phyloP scores from a whole-genome alignment of 352 stramenopile genomes.

The Phytopythium oedochilum region DNA sequence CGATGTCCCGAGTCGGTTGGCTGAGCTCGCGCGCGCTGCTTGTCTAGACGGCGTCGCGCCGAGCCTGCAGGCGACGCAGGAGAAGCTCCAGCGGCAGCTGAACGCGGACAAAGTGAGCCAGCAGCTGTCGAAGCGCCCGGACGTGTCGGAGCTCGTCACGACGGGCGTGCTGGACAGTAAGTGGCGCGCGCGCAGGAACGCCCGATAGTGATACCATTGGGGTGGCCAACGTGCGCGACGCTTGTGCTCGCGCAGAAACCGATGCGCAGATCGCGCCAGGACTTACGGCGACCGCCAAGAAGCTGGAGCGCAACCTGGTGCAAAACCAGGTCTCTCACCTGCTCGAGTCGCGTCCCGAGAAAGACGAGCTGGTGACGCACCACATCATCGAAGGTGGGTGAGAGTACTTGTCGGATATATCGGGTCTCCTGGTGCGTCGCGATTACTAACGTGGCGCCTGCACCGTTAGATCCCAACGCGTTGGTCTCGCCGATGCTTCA shows the following conservation, averaged over 20 bases:
- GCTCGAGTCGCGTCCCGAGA: conserved; percentile 69
- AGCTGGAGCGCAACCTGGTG: conserved; percentile 70
- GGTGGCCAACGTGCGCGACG: neutral
- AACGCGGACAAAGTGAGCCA: conserved; percentile 72
- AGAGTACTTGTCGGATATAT: too few relatives aligned
- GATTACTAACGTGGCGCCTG: neutral
- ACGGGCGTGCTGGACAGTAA: conserved; percentile 56
- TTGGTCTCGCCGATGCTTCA: conserved; percentile 60
- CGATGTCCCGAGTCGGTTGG: too few relatives aligned
- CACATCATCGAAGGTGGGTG: conserved; percentile 60
- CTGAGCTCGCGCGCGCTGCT: neutral
- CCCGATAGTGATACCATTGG: neutral
- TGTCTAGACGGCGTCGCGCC: conserved; percentile 50
- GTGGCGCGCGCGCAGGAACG: conserved; percentile 1
- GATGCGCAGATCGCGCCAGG: conserved; percentile 54
- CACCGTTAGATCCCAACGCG: conserved; percentile 27
- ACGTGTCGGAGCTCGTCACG: conserved; percentile 45
- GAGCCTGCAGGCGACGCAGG: conserved; percentile 75
- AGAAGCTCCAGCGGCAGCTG: conserved; percentile 69
- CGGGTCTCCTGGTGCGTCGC: too few relatives aligned
- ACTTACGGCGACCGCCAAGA: conserved; percentile 69
- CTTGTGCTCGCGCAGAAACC: conserved; percentile 21
- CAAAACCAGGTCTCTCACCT: conserved; percentile 81
- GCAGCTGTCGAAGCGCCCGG: conserved; percentile 67
- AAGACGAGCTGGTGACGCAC: conserved; percentile 73